Percentiles rank a stretch among this genome's conserved stretches.
phyloP scores from a whole-genome alignment of 179 eudicot genomes.

The Gypsophila paniculata region DNA sequence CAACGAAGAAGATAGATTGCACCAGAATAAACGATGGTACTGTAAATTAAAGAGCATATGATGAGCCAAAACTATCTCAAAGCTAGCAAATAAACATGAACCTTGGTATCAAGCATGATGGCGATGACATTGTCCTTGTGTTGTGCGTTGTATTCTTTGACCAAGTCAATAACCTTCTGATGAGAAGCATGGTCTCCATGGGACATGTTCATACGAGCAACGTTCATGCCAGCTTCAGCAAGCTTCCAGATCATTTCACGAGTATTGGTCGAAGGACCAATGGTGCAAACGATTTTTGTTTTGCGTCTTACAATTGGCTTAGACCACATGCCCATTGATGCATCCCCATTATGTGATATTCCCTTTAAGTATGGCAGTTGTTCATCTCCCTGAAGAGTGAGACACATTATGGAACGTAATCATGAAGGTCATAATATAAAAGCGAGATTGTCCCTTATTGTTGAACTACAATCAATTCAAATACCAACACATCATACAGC shows the following conservation, averaged over 20 bases:
- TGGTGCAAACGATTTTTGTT: slow-evolving; percentile 97
- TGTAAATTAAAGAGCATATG: neutral
- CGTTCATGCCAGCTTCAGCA: slow-evolving; percentile 95
- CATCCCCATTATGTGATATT: slow-evolving; percentile 41
- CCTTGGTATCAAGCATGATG: slow-evolving; percentile 96
- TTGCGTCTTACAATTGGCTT: slow-evolving; percentile 42
- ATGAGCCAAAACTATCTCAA: neutral
- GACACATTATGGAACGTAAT: neutral
- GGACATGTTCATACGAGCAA: slow-evolving; percentile 97
- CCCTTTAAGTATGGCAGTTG: slow-evolving; percentile 42
- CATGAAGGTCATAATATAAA: neutral
- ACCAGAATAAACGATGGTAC: neutral
- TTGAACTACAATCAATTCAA: neutral
- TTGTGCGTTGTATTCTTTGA: slow-evolving; percentile 86
- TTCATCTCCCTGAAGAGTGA: slow-evolving; percentile 37
- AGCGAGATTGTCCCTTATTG: neutral
- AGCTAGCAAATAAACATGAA: slow-evolving; percentile 13
- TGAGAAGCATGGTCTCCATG: slow-evolving; percentile 99
- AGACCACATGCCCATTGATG: slow-evolving; percentile 45
- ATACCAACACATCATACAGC: slow-evolving; percentile 7
- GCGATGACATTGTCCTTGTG: slow-evolving; percentile 80
- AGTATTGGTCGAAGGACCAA: slow-evolving; percentile 87
- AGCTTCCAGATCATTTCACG: slow-evolving; percentile 97
- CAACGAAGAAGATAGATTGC: neutral
- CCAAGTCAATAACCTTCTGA: slow-evolving; percentile 87